phyloP scores from a whole-genome alignment of 2,329 filamentous ascomycete species.

The Fusarium sp. region DNA sequence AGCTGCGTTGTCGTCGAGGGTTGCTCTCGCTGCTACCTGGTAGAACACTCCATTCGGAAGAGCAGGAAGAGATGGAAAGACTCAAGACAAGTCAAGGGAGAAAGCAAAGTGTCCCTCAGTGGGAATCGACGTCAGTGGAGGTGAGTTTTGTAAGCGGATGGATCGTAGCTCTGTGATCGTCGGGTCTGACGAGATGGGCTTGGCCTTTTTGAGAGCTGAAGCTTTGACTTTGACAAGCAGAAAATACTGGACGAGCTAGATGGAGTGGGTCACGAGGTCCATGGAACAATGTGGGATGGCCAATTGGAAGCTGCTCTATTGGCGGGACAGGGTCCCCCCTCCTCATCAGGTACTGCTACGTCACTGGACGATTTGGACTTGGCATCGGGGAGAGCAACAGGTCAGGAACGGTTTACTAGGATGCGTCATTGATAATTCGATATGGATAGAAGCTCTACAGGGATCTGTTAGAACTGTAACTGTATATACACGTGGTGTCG shows the following conservation, averaged over 20 bases:
- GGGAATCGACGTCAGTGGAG: conserved; percentile 36
- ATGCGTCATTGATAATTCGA: conserved; percentile 27
- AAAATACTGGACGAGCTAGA: conserved; percentile 26
- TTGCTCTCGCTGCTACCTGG: conserved; percentile 18
- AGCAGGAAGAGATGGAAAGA: not conserved
- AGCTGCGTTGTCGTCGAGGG: conserved; percentile 31
- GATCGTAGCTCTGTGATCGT: conserved; percentile 25
- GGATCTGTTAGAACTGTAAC: not conserved
- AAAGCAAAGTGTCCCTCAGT: conserved; percentile 3
- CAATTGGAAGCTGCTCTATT: conserved; percentile 25
- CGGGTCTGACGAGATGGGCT: conserved; percentile 26
- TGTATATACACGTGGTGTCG: not conserved
- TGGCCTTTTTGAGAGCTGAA: conserved; percentile 17
- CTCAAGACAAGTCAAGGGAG: conserved; percentile 1
- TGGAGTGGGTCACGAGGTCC: conserved; percentile 33
- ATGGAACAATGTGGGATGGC: conserved; percentile 10
- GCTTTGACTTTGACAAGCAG: conserved; percentile 16
- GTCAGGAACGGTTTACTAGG: conserved; percentile 14
- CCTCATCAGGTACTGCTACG: conserved; percentile 41
- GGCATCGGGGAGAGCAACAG: conserved; percentile 24
- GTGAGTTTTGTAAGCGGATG: conserved; percentile 25
- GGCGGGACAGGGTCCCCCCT: conserved; percentile 40
- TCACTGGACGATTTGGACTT: conserved; percentile 40
- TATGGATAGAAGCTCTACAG: conserved; percentile 1
- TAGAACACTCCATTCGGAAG: conserved; percentile 32